phyloP scores from a whole-genome alignment of 75 land plant genomes.

The Pinus taeda region DNA sequence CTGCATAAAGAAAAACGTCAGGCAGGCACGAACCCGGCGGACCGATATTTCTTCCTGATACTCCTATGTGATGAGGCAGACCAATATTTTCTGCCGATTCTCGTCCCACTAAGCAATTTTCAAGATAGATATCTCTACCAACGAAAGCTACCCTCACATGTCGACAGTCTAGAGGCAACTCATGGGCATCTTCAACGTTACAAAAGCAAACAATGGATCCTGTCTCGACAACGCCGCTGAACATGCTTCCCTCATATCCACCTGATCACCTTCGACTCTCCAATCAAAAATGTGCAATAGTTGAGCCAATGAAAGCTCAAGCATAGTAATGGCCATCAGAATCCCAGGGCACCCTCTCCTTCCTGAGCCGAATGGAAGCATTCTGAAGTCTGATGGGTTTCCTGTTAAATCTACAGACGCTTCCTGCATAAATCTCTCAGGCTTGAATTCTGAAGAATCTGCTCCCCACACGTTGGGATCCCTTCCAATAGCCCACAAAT shows the following conservation, averaged over 20 bases:
- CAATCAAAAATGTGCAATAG: constrained; percentile 16
- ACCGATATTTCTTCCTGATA: too few species aligned
- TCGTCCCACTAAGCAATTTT: too few species aligned
- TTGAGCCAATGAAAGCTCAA: constrained; percentile 13
- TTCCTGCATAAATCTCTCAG: not conserved
- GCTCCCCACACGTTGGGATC: constrained; percentile 3
- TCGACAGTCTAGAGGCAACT: too few species aligned
- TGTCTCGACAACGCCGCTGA: too few species aligned
- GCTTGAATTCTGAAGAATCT: constrained; percentile 8
- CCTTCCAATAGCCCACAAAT: constrained; percentile 15
- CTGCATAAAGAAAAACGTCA: too few species aligned
- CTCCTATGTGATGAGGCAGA: too few species aligned
- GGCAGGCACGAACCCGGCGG: too few species aligned
- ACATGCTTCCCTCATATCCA: constrained; percentile 6
- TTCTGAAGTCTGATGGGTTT: not conserved
- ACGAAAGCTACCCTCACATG: too few species aligned
- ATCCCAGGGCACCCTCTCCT: constrained; percentile 29
- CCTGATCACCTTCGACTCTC: constrained; percentile 8
- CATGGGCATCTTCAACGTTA: too few species aligned
- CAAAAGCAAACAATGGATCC: too few species aligned
- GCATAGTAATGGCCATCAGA: constrained; percentile 3
- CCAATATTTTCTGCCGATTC: too few species aligned
- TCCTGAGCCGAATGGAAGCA: constrained; percentile 16
- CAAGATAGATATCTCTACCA: too few species aligned
- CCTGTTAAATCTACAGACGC: not conserved